Base-by-base conservation (phyloP, 257 asterid species). In the Apocynum venetum region DNA sequence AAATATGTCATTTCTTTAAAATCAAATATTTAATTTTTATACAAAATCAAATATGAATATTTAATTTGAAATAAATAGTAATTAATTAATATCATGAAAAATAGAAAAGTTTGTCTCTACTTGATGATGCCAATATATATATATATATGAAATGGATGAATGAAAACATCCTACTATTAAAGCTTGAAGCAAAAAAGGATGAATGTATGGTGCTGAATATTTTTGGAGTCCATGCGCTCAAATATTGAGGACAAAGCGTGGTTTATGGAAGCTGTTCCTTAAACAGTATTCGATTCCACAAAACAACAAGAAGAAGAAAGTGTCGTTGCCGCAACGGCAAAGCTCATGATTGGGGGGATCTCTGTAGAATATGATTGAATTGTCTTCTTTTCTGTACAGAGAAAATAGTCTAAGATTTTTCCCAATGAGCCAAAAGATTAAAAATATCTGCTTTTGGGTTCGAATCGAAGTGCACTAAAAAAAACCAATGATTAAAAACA, bases 141-240 rank as follows among this genome's bases (percentile, higher is more conserved):
- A n/a, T 25, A 25, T 25, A 25, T 49, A 46, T 46, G 49, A 46
- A 44, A 44, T 2, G 6, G 56, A 53, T 15, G 7, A 53, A 53
- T 13, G 1, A 53, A 15, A 1, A 19, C 0, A 15, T 53, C n/a
- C 20, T 52, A 52, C 9, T 2, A 12, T 10, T 44, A 44, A 59
- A 25, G 35, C 35, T 6, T 17, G 31, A 8, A 35, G 51, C 25
- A 40, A 0, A 57, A 63, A 31, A 36, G 31, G 15, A 75, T 47
- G 79, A 75, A 56, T 38, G 76, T 4, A 31, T 1, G 49, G 53
- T 15, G 65, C 6, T 60, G 49, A 47, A 78, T 57, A 11, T 10
- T 51, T 73, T 49, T 78, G 63, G 57, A 56, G 73, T 78, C 73
- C 67, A 82, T 57, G 79, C 60, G 41, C 73, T 80, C 82, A n/a